A percentile compares a stretch with the other conserved stretches of the same genome.
phyloP scores from a whole-genome alignment of 1,139 yeast species.

The Suhomyces taliae region DNA sequence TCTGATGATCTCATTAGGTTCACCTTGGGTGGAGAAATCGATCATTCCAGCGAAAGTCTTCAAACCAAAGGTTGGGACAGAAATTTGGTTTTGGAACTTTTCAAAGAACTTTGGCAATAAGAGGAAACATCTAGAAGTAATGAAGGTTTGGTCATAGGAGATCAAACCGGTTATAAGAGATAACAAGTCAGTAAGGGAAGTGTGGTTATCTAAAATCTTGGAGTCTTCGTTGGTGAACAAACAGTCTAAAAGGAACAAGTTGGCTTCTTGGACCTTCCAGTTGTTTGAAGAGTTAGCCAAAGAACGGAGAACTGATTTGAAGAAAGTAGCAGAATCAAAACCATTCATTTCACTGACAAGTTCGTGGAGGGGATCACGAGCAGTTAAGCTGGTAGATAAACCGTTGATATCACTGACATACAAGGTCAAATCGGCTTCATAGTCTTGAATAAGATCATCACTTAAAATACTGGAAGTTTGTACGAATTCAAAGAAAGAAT shows the following conservation, averaged over 20 bases:
- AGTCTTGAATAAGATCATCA: conserved; percentile 24
- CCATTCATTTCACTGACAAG: conserved; percentile 46
- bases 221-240: conserved; percentile 49
- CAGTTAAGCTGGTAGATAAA: conserved; percentile 45
- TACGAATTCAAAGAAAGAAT: background rate
- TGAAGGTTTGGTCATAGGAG: conserved; percentile 22
- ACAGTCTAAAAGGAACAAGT: conserved; percentile 40
- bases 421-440: conserved; percentile 57
- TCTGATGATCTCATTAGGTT: conserved; percentile 33
- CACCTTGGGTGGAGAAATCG: conserved; percentile 23
- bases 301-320: conserved; percentile 14
- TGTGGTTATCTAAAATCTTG: conserved; percentile 17
- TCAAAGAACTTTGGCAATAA: conserved; percentile 58
- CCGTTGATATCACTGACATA: conserved; percentile 77
- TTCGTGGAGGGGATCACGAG: conserved; percentile 57
- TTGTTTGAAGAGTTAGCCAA: conserved; percentile 13
- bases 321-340: conserved; percentile 32
- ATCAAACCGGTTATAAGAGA: conserved; percentile 21
- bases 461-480: conserved; percentile 2
- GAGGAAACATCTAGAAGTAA: conserved; percentile 48
- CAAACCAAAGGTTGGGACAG: conserved; percentile 38
- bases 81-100: conserved; percentile 40
- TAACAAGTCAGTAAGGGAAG: conserved; percentile 24
- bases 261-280: conserved; percentile 37
- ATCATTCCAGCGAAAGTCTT: conserved; percentile 39